Conservation (phyloP, 2,329 filamentous ascomycete species). For the Setomelanomma holmii region DNA sequence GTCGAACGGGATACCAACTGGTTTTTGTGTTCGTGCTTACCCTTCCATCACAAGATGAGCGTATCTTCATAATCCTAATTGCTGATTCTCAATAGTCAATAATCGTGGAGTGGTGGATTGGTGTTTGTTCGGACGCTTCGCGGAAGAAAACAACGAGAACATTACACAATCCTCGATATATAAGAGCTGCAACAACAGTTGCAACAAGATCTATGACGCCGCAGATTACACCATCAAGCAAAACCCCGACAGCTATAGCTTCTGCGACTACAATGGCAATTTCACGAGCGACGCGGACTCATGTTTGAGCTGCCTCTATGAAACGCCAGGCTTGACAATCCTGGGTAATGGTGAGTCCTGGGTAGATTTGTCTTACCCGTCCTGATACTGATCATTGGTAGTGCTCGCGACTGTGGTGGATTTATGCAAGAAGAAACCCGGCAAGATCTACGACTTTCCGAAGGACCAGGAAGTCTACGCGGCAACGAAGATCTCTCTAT, state of each 20-base stretch:
- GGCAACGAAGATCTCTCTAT: slow-evolving; percentile 18
- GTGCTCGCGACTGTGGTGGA: slow-evolving; percentile 22
- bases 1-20: slow-evolving; percentile 23
- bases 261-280: slow-evolving; percentile 23
- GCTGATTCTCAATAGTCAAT: slow-evolving; percentile 19
- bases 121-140: slow-evolving; percentile 28
- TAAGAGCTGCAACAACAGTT: slow-evolving; percentile 21
- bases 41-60: no score
- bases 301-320: slow-evolving; percentile 24
- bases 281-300: slow-evolving; percentile 21
- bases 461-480: slow-evolving; percentile 21
- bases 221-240: slow-evolving; percentile 22
- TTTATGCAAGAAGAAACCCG: slow-evolving; percentile 26
- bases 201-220: slow-evolving; percentile 19
- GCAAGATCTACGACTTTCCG: slow-evolving; percentile 16
- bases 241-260: slow-evolving; percentile 19
- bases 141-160: slow-evolving; percentile 18
- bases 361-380: no score
- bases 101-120: slow-evolving; percentile 26
- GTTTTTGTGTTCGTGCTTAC: slow-evolving; percentile 27
- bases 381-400: neutral
- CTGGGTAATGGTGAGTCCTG: slow-evolving; percentile 24
- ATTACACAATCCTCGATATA: slow-evolving; percentile 16
- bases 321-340: slow-evolving; percentile 18
- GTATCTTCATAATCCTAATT: no score